Evolutionary conservation across 768 basidiomycete genomes (phyloP), one percentile per base, ranked within the genome.

Genomic region (Leccinum barrowsii): DNA sequence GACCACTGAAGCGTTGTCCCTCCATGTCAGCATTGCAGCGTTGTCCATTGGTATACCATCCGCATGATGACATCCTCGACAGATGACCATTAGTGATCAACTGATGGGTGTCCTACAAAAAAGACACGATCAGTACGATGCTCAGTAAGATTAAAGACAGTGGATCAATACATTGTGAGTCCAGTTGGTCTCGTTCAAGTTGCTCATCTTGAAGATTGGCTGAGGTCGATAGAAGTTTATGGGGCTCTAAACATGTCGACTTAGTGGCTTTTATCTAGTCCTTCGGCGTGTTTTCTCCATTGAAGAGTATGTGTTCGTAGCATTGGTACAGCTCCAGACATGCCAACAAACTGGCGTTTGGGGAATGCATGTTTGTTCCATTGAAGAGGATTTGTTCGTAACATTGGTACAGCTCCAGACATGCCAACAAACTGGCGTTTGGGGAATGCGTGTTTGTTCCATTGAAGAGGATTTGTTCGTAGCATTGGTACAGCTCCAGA

Each of bases 311-410:
- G 2, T 30, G 26, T 26, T 24, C 24, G 24, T 24, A 24, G 24
- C 44, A 53, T 59, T 64, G 67, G 67, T 37, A 59, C 50, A 48
- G 54, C 35, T 37, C 35, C 59, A 50, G 57, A 65, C 46, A 55
- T 44, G 65, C 65, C 58, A 67, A 52, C 37, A 3, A 54, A 58
- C 54, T 60, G 52, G 62, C 35, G 11, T 56, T 42, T 52, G 65
- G 63, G 7, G 11, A 26, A 11, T 17, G 4, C 24, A 3, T 24
- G 24, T 24, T 24, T 24, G 24, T 52, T 58, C 56, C 54, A 56
- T 21, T 28, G 54, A 53, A 54, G 12, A 32, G 1, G 3, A 7
- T n/a, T 55, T 54, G 34, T 51, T 21, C 34, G 46, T 49, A 51
- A 51, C 24, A 24, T 24, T 24, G 24, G 24, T 24, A 24, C 24